A percentile compares a stretch with the other conserved stretches of the same genome.
Conservation (phyloP, 2,329 filamentous ascomycete species). For the Neocatenulostroma microsporum region DNA sequence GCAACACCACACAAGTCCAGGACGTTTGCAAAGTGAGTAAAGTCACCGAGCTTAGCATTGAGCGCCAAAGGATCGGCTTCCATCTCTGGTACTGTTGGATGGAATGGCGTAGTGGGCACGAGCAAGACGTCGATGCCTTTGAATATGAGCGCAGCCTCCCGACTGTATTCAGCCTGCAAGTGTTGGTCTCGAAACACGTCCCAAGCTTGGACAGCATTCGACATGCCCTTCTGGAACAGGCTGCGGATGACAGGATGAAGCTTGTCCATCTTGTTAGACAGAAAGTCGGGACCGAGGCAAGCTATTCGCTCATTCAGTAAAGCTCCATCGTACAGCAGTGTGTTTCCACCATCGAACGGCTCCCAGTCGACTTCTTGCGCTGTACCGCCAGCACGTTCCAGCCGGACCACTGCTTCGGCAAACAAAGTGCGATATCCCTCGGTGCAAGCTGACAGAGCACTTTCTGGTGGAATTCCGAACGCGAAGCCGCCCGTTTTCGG, state of each 20-base stretch:
- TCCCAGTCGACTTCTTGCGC: constrained; percentile 42
- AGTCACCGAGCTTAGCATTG: constrained; percentile 49
- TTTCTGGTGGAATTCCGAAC: constrained; percentile 43
- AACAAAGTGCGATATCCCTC: constrained; percentile 38
- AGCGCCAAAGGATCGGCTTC: constrained; percentile 45
- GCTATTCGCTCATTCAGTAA: constrained; percentile 51
- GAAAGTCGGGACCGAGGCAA: constrained; percentile 34
- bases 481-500: constrained; percentile 35
- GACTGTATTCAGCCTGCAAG: constrained; percentile 38
- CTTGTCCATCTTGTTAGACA: constrained; percentile 29
- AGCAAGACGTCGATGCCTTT: constrained; percentile 42
- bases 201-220: constrained; percentile 35
- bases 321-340: constrained; percentile 50
- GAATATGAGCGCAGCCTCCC: constrained; percentile 37
- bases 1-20: constrained; percentile 50
- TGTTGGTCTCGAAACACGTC: constrained; percentile 45
- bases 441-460: constrained; percentile 38
- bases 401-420: constrained; percentile 32
- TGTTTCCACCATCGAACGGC: constrained; percentile 45
- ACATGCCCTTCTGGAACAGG: constrained; percentile 37
- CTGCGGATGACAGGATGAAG: constrained; percentile 45
- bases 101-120: constrained; percentile 45
- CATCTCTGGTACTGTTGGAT: constrained; percentile 47
- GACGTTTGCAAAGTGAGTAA: constrained; percentile 56
- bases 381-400: constrained; percentile 37